Evolutionary conservation across 768 basidiomycete genomes (phyloP), one percentile per base, ranked within the genome.

Genomic region (Mycena sanguinolenta): DNA sequence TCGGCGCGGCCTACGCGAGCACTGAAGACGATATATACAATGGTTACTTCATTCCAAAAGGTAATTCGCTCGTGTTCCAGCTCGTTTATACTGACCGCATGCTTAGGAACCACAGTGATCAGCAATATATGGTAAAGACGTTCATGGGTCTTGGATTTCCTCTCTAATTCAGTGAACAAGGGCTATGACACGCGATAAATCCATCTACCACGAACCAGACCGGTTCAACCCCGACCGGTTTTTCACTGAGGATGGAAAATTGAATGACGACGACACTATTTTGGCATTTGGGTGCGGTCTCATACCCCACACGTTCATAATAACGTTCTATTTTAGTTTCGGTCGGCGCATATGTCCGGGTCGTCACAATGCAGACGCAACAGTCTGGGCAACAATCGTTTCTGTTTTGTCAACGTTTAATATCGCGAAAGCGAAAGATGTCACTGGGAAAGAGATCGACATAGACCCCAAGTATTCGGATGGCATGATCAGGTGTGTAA

Each of bases 241-340:
- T 66, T 59, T 78, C n/a, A 79, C 52, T 28, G 66, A 65, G 59
- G 52, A 58, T 19, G 61, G 58, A 25, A 21, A 58, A 27, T 46
- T 69, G 34, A 39, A 30, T 21, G 12, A 23, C 19, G 23, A 58
- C n/a, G 62, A 62, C 38, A 12, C 13, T 25, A 38, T 55, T 38
- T 38, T 55, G 49, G 30, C 36, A 42, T 52, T 55, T 27, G 52
- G 49, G 49, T n/a, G n/a, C 50, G 25, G 32, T 4, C 19, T 23
- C 27, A 16, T 23, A 23, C 3, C 52, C 4, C 13, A 16, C 13
- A 3, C n/a, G 10, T 54, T 54, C 63, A 7, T 14, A 38, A 38
- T 12, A 9, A 63, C 53, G 21, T 79, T 82, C 2, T 84, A 63
- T 83, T 17, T 77, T n/a, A 80, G 1, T 79, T 88, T 0, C 86